Evolutionary conservation across 106 monocot genomes (phyloP).

Genomic region (Acorus calamus): DNA sequence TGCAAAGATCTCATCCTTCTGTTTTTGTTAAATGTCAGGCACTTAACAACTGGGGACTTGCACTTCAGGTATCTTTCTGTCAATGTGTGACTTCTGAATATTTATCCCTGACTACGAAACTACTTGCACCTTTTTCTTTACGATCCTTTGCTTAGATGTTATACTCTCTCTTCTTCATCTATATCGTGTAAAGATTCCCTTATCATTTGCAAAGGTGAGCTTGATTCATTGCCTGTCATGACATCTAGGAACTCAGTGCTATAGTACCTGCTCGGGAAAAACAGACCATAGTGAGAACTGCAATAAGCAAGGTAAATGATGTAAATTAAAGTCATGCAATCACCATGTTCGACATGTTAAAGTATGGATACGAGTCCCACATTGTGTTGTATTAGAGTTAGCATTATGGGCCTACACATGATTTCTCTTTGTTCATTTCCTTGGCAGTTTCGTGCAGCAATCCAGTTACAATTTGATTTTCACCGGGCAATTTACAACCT

Average conservation of each 20-base stretch:
- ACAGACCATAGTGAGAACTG: slow-evolving; percentile 77
- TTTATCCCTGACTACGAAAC: not conserved
- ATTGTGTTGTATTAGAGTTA: not conserved
- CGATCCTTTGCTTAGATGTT: not conserved
- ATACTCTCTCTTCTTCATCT: not conserved
- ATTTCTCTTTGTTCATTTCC: not conserved
- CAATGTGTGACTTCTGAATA: not conserved
- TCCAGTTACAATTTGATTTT: slow-evolving; percentile 95
- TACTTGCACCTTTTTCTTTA: not conserved
- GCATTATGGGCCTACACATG: not conserved
- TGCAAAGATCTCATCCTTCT: slow-evolving; percentile 5
- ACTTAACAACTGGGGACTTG: slow-evolving; percentile 99
- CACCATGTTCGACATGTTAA: too few relatives aligned
- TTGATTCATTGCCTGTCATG: not conserved
- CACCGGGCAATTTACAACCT: slow-evolving; percentile 99
- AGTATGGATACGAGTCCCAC: not conserved
- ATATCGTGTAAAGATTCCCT: too few relatives aligned
- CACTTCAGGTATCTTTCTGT: slow-evolving; percentile 62
- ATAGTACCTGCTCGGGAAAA: slow-evolving; percentile 95
- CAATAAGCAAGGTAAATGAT: slow-evolving; percentile 81
- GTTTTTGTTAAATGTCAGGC: slow-evolving; percentile 45
- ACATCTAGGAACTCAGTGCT: slow-evolving; percentile 84
- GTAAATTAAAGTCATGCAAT: not conserved
- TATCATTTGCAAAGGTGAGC: too few relatives aligned
- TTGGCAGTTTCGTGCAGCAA: slow-evolving; percentile 91